Conservation (phyloP, 2,329 filamentous ascomycete genomes). For the Stemphylium vesicarium region DNA sequence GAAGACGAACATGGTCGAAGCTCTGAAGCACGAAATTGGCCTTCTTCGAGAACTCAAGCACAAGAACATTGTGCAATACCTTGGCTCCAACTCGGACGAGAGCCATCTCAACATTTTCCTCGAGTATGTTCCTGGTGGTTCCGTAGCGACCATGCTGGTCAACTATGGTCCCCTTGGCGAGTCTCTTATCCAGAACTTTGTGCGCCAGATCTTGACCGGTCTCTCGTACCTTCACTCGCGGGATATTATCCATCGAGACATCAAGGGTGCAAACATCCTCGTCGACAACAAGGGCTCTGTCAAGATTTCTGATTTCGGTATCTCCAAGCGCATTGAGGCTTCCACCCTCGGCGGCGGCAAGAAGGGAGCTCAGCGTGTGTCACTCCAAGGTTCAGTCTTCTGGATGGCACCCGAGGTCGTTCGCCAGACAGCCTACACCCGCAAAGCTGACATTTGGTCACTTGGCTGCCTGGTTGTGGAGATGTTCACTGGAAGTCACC, state of each 20-base stretch:
- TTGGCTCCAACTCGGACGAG: slow-evolving; percentile 90
- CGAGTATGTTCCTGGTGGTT: slow-evolving; percentile 96
- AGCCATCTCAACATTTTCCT: slow-evolving; percentile 99
- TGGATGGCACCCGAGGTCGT: slow-evolving; percentile 99
- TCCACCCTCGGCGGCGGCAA: slow-evolving; percentile 67
- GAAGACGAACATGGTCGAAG: slow-evolving; percentile 98
- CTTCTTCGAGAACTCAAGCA: slow-evolving; percentile 93
- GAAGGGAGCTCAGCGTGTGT: slow-evolving; percentile 61
- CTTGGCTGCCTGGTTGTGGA: slow-evolving; percentile 95
- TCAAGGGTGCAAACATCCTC: slow-evolving; percentile 98
- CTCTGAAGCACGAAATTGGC: slow-evolving; percentile 94
- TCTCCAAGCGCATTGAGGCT: slow-evolving; percentile 96
- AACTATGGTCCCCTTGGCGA: slow-evolving; percentile 96
- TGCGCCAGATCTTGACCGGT: slow-evolving; percentile 91
- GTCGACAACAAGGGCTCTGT: slow-evolving; percentile 99
- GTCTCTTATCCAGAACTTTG: slow-evolving; percentile 92
- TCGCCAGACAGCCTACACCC: slow-evolving; percentile 95
- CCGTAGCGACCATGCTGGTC: slow-evolving; percentile 97
- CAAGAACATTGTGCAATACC: slow-evolving; percentile 96
- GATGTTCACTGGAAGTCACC: slow-evolving; percentile 98
- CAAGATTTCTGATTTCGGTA: slow-evolving; percentile 99
- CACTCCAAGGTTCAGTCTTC: slow-evolving; percentile 95
- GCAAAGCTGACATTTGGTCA: slow-evolving; percentile 99
- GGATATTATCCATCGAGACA: slow-evolving; percentile 98
- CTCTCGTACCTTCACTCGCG: slow-evolving; percentile 91